Base-by-base conservation (phyloP, 768 basidiomycete genomes). In the Leccinum boreale region DNA sequence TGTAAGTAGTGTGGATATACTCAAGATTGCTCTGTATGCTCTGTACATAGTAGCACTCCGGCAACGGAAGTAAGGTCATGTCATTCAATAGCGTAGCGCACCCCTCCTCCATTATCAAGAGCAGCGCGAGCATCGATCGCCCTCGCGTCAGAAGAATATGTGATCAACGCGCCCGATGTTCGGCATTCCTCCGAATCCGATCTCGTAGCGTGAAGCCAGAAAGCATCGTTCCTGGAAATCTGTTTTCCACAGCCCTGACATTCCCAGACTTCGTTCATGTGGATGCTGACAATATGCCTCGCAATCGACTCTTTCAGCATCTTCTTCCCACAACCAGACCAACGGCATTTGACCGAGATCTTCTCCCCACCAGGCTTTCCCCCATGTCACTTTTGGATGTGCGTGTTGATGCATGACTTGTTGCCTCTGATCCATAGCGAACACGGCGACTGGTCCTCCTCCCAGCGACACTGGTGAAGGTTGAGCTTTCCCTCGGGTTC, bases 291-390 rank as follows among this genome's bases (percentile, higher is more conserved):
- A 0, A 70, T 26, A 6, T 70, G 67, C 2, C 69, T 53, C 2
- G 48, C 24, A 4, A 69, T 49, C 19, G 65, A 69, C 29, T 69
- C 70, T 44, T 69, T 71, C 6, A 55, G 19, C 64, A 70, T 70
- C 1, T 4, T 42, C 47, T 53, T 50, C 1, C 35, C 46, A n/a
- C 67, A 71, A n/a, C 15, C 24, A 0, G 53, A 44, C 65, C 65
- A 66, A 17, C 29, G 36, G 45, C 65, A 67, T 1, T 31, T 17
- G 6, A 10, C 21, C 21, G 15, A 9, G 7, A 7, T 4, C 24
- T 65, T 67, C 24, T 65, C 65, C 4, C 53, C 52, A 1, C 58
- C 57, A 2, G 47, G 45, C 33, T 49, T 39, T 2, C 55, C 58
- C 29, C 59, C 49, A 1, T 69, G 67, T 58, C 66, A 68, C 52